Base-by-base conservation (phyloP, 768 basidiomycete species). In the Panaeolus papilionaceus region DNA sequence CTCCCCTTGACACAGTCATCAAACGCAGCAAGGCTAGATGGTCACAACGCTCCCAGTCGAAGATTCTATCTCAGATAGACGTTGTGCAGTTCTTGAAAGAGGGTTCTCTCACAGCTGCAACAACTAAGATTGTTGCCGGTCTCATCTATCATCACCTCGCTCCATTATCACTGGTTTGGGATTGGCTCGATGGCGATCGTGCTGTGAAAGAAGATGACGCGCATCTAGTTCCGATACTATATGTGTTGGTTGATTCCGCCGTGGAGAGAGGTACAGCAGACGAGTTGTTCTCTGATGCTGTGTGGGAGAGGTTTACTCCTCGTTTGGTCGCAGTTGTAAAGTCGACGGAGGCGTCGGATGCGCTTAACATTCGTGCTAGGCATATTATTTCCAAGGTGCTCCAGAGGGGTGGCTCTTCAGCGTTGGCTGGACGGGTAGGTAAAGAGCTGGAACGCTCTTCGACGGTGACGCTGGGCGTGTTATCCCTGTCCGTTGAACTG, bases 241-340 rank as follows among this genome's bases (percentile, higher is more conserved):
- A 80, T 61, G 83, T 85, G 6, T 82, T 85, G 64, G 73, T 89
- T n/a, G 87, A 89, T 38, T 69, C 67, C 10, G 71, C 68, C 16
- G 14, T 69, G 2, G 68, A 69, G 26, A 23, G 37, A 38, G 38
- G 61, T 38, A n/a, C 44, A 33, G 38, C 51, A 28, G 26, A 54
- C 11, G 20, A 66, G 7, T 16, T 61, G 8, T 63, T 61, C 4
- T 38, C 63, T 39, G 66, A 63, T 54, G 45, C 37, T 37, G 1
- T 42, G 23, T 67, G 67, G 63, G 37, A n/a, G 11, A 16, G 23
- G 16, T 64, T 67, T 37, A 45, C 64, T 64, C 63, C 63, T 38
- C 67, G 42, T 5, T 47, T 67, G 6, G 67, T 61, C 3, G 7
- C 20, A 6, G 61, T 67, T 20, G 44, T 64, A 16, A 58, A 37